These are phyloP conservation scores for Clarireedia homoeocarpa DNA, from an alignment of 2,329 filamentous ascomycete genomes.

Conservation along the genomic window DNA sequence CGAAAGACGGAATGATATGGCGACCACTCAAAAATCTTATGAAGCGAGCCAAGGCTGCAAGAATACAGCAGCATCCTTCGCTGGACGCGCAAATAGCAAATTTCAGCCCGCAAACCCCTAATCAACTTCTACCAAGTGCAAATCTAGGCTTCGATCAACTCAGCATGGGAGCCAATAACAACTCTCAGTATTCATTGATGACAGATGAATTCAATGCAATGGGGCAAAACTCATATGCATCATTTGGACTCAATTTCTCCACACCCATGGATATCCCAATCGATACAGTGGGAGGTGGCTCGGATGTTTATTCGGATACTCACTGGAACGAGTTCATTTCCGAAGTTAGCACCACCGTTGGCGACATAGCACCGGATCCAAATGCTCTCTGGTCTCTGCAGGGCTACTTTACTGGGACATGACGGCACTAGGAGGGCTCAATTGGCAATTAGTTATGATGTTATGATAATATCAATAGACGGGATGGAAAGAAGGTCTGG, in stretches of 20 bases:
- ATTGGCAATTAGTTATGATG: background rate
- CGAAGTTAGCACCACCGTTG: background rate
- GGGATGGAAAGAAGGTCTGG: background rate
- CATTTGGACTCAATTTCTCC: conserved; percentile 1
- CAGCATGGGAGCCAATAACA: background rate
- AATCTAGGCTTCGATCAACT: background rate
- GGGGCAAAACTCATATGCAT: background rate
- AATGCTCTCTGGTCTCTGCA: background rate
- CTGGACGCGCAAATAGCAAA: background rate
- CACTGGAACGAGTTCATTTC: conserved; percentile 9
- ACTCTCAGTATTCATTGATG: background rate
- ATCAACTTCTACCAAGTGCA: background rate
- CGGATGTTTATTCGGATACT: conserved; percentile 1
- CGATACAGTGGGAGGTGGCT: background rate
- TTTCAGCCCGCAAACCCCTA: background rate
- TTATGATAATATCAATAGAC: background rate
- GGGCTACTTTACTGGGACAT: conserved; percentile 3
- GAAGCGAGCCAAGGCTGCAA: conserved; percentile 39
- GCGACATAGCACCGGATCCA: background rate
- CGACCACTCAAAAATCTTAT: conserved; percentile 45
- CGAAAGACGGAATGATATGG: conserved; percentile 43
- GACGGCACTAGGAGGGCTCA: background rate
- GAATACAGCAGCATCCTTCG: conserved; percentile 4
- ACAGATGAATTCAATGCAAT: background rate
- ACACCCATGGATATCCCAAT: background rate